A percentile compares a stretch with the other conserved stretches of the same genome.
Evolutionary conservation across 441 rosid species (phyloP).

Genomic region (Macaranga tanarius): DNA sequence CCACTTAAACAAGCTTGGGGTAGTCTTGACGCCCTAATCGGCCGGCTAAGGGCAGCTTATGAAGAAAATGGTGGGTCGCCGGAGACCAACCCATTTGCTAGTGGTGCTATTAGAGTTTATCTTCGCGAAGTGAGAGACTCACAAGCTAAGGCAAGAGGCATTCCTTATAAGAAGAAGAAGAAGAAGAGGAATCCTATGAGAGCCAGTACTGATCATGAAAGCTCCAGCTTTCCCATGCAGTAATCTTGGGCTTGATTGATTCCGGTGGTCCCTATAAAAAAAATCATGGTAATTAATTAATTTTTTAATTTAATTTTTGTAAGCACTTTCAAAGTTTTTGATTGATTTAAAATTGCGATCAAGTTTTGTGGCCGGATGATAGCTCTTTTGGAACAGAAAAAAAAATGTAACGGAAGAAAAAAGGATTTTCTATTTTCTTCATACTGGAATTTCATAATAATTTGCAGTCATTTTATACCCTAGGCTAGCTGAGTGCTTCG

Average conservation of each 20-base stretch:
- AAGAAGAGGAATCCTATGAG: constrained; percentile 42
- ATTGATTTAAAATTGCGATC: too few species aligned
- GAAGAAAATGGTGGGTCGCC: constrained; percentile 79
- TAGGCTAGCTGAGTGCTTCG: constrained; percentile 25
- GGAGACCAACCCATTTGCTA: constrained; percentile 80
- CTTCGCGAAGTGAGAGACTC: constrained; percentile 73
- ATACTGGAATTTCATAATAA: neutral
- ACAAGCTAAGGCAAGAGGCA: constrained; percentile 78
- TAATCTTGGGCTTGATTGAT: constrained; percentile 32
- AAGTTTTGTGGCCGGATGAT: too few species aligned
- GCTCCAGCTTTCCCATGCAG: constrained; percentile 47
- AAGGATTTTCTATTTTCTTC: too few species aligned
- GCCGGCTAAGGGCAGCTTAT: constrained; percentile 75
- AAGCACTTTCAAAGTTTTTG: neutral
- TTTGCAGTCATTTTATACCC: constrained; percentile 31
- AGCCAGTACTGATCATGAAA: constrained; percentile 27
- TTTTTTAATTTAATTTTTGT: neutral
- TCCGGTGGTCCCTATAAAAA: constrained; percentile 7
- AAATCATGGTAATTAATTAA: constrained; percentile 24
- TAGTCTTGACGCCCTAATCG: constrained; percentile 84
- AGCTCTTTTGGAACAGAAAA: neutral
- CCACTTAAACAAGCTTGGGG: constrained; percentile 89
- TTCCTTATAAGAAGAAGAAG: constrained; percentile 82
- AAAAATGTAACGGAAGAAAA: neutral
- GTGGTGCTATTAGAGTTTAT: constrained; percentile 61